Evolutionary conservation across 768 basidiomycete genomes (phyloP), one percentile per base, ranked within the genome.

Genomic region (Leccinum incarnatum): DNA sequence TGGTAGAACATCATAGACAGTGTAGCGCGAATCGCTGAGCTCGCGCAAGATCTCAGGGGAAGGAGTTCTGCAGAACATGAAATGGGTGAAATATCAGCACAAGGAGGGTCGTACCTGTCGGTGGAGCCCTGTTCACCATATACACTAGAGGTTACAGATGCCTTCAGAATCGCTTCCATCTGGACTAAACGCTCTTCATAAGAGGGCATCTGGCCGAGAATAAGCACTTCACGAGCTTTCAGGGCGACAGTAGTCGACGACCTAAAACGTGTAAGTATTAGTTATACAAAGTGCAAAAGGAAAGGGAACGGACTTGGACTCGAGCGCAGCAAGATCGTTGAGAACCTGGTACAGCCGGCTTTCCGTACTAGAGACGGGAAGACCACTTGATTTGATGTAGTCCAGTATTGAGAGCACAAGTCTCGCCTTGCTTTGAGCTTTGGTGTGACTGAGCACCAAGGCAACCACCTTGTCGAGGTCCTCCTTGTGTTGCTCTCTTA

Each of bases 191-290:
- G 89, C 73, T 98, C 97, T 68, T 98, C 95, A 70, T 93, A 96
- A 14, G 95, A 96, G 5, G 97, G 97, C 84, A 99, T 90, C 72
- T 96, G 93, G 50, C 92, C 93, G 32, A 93, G 82, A 68, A 99
- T 98, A 50, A 98, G 82, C 7, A 97, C 97, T 77, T 99, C 97
- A 49, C 97, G 91, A 45, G 97, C 97, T 75, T 96, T 98, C 62
- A 99, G 76, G 3, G 95, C 83, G 36, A 98, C 95, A 56, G 88
- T 80, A 30, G 86, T 91, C n/a, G 95, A 96, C 6, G 93, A 93
- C 68, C 90, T 92, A 64, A 48, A 37, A 56, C 29, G 12, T 34
- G 12, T 34, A 58, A 3, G 5, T n/a, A 2, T 69, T 21, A 70
- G 34, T 32, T 37, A 23, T 45, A 17, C 0, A 19, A 50, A 29